Conservation (phyloP, 1,284 basidiomycete genomes). For the Ganoderma leucocontextum region DNA sequence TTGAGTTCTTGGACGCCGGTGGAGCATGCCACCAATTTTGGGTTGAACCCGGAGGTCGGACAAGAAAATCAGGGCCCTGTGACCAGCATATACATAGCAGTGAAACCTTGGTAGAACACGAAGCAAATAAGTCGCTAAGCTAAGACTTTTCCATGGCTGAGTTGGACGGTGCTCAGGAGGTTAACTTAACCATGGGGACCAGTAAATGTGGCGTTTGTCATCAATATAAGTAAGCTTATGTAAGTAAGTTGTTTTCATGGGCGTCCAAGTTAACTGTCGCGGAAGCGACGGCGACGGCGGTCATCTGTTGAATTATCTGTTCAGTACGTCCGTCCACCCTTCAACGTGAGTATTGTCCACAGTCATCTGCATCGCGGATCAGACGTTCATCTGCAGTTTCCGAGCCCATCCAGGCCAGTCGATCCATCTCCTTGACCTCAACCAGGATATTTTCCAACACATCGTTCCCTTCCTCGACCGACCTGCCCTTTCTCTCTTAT, state of each 20-base stretch:
- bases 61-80: not conserved
- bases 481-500: not conserved
- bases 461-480: conserved; percentile 1
- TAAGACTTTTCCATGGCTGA: too few relatives aligned
- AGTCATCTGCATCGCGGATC: not conserved
- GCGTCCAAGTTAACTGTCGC: not conserved
- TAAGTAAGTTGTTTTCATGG: not conserved
- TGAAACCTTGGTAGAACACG: not conserved
- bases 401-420: not conserved
- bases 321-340: not conserved
- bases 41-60: not conserved
- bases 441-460: not conserved
- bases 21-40: not conserved
- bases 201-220: not conserved
- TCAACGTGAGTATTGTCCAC: not conserved
- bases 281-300: too few relatives aligned
- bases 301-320: too few relatives aligned
- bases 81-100: not conserved
- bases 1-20: too few relatives aligned
- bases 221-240: not conserved
- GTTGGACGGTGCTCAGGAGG: not conserved
- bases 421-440: conserved; percentile 1
- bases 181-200: not conserved
- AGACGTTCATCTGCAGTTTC: not conserved
- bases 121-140: not conserved